Conservation (phyloP, 2,329 filamentous ascomycete species). For the Xylariaceae sp. region DNA sequence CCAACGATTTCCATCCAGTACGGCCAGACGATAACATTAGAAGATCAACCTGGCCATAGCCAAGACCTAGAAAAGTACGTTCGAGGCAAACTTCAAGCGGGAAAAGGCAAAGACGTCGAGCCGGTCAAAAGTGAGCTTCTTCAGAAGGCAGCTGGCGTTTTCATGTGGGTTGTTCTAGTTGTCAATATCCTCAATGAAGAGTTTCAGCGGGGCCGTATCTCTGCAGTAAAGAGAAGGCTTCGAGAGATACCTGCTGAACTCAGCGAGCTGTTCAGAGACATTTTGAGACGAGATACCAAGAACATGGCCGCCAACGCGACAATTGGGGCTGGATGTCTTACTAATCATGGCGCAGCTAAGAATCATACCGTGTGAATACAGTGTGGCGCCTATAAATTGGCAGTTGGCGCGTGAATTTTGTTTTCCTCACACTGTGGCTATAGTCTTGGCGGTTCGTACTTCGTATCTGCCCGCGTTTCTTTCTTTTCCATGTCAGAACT, state of each 20-base stretch:
- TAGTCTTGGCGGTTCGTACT: too few species aligned
- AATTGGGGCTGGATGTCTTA: too few species aligned
- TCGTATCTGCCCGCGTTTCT: too few species aligned
- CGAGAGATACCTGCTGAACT: conserved; percentile 11
- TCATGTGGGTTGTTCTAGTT: conserved; percentile 19
- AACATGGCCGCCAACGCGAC: conserved; percentile 15
- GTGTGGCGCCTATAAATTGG: too few species aligned
- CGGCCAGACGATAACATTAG: conserved; percentile 9
- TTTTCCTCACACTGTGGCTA: too few species aligned
- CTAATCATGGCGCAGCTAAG: too few species aligned
- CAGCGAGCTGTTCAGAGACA: conserved; percentile 12
- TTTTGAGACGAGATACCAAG: conserved; percentile 10
- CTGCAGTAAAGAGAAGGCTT: conserved; percentile 10
- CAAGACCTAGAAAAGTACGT: conserved; percentile 16
- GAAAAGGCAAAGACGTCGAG: conserved; percentile 9
- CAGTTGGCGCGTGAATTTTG: too few species aligned
- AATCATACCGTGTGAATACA: too few species aligned
- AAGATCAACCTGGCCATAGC: conserved; percentile 14
- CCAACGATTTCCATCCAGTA: conserved; percentile 34
- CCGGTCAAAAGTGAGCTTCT: conserved; percentile 8
- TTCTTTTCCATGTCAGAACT: too few species aligned
- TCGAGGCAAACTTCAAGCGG: conserved; percentile 7
- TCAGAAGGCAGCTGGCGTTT: conserved; percentile 15
- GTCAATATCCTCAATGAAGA: conserved; percentile 15
- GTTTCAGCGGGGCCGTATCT: conserved; percentile 12